Evolutionary conservation across 352 stramenopile species (phyloP), one percentile per base, ranked within the genome.

Genomic region (Globisporangium solare): DNA sequence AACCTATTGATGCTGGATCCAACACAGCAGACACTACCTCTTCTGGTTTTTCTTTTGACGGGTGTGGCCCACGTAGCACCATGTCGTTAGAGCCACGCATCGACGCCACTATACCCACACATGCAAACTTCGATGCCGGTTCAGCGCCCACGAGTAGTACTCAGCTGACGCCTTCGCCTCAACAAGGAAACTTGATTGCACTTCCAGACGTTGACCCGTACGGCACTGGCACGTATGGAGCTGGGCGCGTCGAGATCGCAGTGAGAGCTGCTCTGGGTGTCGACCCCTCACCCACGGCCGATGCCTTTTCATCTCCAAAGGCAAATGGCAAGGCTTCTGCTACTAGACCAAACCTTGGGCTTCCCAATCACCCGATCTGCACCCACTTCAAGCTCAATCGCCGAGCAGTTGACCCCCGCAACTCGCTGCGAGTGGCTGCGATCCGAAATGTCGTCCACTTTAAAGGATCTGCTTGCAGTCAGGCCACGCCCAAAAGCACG

Each of bases 121-220:
- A 24, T 11, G 17, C 47, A 35, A 46, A 46, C 17, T 65, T 65
- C 45, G 54, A 51, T 20, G 45, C 40, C 18, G 13, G 39, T 13
- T 43, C 39, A 10, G 39, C 39, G 7, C 13, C 39, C 39, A 43
- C n/a, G 32, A 37, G 27, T 14, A 37, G 27, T 14, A 21, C 11
- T 17, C 20, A 21, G 13, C 37, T 22, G 24, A 42, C 39, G 10
- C 39, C 10, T 43, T n/a, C 39, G 17, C 3, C 39, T 43, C 60
- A 66, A 15, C 56, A 65, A 18, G 43, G 56, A 31, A 64, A 53
- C 35, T 50, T 91, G 43, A 63, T 86, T n/a, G 78, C 80, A 39
- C 61, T 58, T 2, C 74, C 71, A 0, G 73, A 88, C 40, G 68
- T 65, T 8, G 74, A 85, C 52, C 80, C 78, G 11, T 90, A 88